Evolutionary conservation across 2,329 filamentous ascomycete species (phyloP).

Genomic region (Botrytis galanthina): DNA sequence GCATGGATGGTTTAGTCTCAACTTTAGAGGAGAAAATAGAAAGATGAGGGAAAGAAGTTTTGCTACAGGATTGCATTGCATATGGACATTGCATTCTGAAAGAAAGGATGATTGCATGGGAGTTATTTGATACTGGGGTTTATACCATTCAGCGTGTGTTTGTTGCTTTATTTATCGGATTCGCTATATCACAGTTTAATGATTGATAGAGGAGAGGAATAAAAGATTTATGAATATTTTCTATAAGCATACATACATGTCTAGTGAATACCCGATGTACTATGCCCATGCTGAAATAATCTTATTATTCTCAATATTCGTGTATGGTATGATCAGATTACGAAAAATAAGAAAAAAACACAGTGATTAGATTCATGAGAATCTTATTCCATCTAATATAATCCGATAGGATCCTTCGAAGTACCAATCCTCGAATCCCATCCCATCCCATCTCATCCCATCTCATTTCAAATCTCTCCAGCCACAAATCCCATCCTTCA

Average conservation of each 20-base stretch:
- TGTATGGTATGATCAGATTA: background rate
- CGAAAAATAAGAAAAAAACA: background rate
- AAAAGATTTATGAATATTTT: background rate
- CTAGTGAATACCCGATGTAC: too few species aligned
- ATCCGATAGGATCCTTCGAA: background rate
- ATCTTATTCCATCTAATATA: background rate
- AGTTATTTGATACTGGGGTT: background rate
- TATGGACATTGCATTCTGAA: background rate
- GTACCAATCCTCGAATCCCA: background rate
- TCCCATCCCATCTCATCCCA: background rate
- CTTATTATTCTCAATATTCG: background rate
- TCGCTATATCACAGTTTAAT: background rate
- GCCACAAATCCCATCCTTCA: background rate
- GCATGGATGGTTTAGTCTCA: background rate
- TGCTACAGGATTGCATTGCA: background rate
- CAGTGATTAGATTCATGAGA: background rate
- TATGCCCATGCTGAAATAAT: background rate
- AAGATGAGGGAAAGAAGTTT: background rate
- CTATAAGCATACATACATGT: background rate
- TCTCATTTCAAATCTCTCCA: background rate
- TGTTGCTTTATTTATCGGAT: background rate
- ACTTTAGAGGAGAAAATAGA: background rate
- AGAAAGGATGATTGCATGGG: background rate
- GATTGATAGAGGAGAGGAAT: background rate
- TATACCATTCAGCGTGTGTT: conserved; percentile 2